Base-by-base conservation (phyloP, 345 rosid species). In the Gossypium longicalyx region DNA sequence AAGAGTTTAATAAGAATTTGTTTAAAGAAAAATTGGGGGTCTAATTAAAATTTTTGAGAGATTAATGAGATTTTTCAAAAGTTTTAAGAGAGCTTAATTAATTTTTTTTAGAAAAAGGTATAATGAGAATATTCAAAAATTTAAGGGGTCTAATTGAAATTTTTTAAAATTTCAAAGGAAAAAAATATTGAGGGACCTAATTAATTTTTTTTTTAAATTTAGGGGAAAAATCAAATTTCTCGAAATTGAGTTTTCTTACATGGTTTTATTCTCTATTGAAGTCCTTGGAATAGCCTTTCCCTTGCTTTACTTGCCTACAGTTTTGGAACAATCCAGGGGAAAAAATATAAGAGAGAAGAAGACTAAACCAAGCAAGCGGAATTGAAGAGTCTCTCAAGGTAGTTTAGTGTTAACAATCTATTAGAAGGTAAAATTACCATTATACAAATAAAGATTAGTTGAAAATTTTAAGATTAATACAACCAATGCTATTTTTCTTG, bases 281-380 rank as follows among this genome's bases (percentile, higher is more conserved):
- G 76, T 77, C 80, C 59, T 17, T 67, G 77, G 38, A 81, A 81
- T 53, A 81, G 41, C 70, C 87, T 81, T 41, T 83, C 77, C 77
- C 85, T 81, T 51, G 87, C 82, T 59, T 73, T 71, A 25, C 9
- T 77, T 61, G 84, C 85, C 91, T 87, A 85, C 80, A 73, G 65
- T 54, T 15, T 34, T 9, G 51, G 12, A 34, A 27, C 58, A 48
- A 23, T 17, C 64, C 15, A 29, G 25, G 41, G 41, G 41, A 29
- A 52, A 25, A 23, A 52, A 9, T 51, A 2, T 15, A 27, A 17
- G 41, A 51, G 45, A 3, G 61, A 71, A 11, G 25, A 43, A 41
- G 10, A 65, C 16, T n/a, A 38, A 67, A 67, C 52, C 8, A 4
- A 27, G 20, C 7, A 2, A 1, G 45, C 0, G 8, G 34, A 62